Percentiles rank a stretch among this genome's conserved stretches.
phyloP scores from a whole-genome alignment of 2,329 filamentous ascomycete genomes.

The Lachnellula hyalina region DNA sequence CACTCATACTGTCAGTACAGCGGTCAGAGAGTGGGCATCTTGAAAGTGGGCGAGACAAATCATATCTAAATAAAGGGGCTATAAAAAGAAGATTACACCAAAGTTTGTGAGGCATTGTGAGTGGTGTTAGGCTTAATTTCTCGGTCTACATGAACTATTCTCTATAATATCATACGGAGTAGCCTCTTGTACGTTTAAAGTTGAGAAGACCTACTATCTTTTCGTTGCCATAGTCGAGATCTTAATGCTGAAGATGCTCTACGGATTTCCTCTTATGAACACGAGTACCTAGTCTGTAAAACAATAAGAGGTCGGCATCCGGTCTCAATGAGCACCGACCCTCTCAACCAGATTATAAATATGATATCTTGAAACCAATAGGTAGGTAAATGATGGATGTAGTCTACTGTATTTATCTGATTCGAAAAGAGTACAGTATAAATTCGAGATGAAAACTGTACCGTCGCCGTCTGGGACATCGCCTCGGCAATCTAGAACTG shows the following conservation, averaged over 20 bases:
- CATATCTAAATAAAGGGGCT: conserved; percentile 3
- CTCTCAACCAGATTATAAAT: no score
- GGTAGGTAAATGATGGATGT: no score
- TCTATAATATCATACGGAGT: not conserved
- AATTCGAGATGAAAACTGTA: not conserved
- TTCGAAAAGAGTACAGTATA: not conserved
- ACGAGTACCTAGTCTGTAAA: no score
- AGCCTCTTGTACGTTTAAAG: no score
- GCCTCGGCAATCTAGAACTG: not conserved
- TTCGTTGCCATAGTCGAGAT: no score
- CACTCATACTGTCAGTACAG: not conserved
- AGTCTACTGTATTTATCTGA: not conserved
- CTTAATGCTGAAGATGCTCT: no score
- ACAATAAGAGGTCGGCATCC: no score
- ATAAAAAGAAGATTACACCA: not conserved
- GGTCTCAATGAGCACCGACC: no score
- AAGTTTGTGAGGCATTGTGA: not conserved
- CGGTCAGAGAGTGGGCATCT: not conserved
- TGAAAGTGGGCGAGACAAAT: not conserved
- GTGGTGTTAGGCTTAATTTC: not conserved
- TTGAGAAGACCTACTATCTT: no score
- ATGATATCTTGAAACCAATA: no score
- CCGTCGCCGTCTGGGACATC: not conserved
- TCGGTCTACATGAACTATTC: no score
- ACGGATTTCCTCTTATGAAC: no score